A percentile compares a stretch with the other conserved stretches of the same genome.
phyloP scores from a whole-genome alignment of 148 eudicot species.

The Rhododendron mucronatum region DNA sequence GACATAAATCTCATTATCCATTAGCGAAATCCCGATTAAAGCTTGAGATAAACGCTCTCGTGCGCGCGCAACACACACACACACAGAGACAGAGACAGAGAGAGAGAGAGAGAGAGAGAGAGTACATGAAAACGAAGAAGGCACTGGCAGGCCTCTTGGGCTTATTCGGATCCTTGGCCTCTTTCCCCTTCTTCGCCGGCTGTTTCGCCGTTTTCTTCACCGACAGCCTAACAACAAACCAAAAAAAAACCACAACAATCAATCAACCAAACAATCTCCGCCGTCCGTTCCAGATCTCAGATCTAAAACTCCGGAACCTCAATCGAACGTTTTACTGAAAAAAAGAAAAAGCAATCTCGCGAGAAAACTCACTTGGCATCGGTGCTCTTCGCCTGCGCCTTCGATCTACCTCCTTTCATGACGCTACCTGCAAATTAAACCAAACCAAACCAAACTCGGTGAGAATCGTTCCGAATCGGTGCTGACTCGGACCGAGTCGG shows the following conservation, averaged over 20 bases:
- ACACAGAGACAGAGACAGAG: too few species aligned
- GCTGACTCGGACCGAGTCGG: background rate
- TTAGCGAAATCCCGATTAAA: background rate
- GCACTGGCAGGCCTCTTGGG: conserved; percentile 46
- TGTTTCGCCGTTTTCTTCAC: conserved; percentile 25
- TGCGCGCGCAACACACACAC: background rate
- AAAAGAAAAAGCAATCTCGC: background rate
- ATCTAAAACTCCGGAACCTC: background rate
- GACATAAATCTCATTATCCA: background rate
- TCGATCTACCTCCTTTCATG: conserved; percentile 20
- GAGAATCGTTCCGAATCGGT: background rate
- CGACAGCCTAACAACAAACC: conserved; percentile 18
- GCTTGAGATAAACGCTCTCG: background rate
- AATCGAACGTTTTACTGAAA: background rate
- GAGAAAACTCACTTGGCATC: conserved; percentile 18
- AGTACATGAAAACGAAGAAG: conserved; percentile 44
- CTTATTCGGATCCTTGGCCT: conserved; percentile 42
- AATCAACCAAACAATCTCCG: background rate
- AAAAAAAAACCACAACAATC: background rate
- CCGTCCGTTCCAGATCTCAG: background rate
- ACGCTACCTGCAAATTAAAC: background rate
- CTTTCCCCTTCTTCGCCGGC: conserved; percentile 22
- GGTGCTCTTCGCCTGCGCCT: conserved; percentile 7
- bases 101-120: too few species aligned
- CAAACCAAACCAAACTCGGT: background rate